Base-by-base conservation (phyloP, 2,329 filamentous ascomycete genomes). In the Nemania bipapillata region DNA sequence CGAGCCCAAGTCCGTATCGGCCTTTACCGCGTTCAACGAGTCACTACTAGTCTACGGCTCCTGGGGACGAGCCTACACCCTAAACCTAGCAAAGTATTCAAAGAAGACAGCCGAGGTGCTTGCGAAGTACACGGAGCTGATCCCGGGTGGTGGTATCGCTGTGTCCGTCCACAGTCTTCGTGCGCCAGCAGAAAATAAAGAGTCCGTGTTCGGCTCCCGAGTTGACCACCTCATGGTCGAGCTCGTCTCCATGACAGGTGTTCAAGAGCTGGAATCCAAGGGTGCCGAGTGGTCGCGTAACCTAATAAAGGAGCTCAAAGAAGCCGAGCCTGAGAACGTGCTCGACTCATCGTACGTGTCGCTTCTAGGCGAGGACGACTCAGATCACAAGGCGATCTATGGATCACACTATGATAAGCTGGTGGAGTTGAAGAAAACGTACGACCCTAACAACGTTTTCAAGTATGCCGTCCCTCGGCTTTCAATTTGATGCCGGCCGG, bases 401-500 rank as follows among this genome's bases (percentile, higher is more conserved):
- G 79, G 79, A 1, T 40, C 70, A 4, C 73, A 79, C 17, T 73
- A 76, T 49, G 66, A 71, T 2, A 65, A 49, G 26, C 58, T 74
- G 32, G 60, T 75, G 50, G 69, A 28, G 57, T 62, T 80, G 49
- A 80, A 82, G 70, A 73, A 72, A 62, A 73, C 77, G 50, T 79
- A 79, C 54, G 80, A 82, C 49, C 77, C 79, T 0, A 64, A 76
- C 3, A 80, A 81, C 66, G 74, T 79, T 1, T 82, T 82, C 65
- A 79, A 74, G 47, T 63, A 74, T 28, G 67, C 72, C 2, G 65
- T 74, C 12, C 73, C 72, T 54, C 58, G 52, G 32, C 65, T 70
- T 35, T 45, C 42, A 8, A 20, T 58, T 55, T 67, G 65, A 68
- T 47, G 5, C 17, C 2, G 3, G 40, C 8, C 40, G 17, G 17